Evolutionary conservation across 164 flowering plant genomes (phyloP).

Genomic region (Kalanchoe fedtschenkoi): DNA sequence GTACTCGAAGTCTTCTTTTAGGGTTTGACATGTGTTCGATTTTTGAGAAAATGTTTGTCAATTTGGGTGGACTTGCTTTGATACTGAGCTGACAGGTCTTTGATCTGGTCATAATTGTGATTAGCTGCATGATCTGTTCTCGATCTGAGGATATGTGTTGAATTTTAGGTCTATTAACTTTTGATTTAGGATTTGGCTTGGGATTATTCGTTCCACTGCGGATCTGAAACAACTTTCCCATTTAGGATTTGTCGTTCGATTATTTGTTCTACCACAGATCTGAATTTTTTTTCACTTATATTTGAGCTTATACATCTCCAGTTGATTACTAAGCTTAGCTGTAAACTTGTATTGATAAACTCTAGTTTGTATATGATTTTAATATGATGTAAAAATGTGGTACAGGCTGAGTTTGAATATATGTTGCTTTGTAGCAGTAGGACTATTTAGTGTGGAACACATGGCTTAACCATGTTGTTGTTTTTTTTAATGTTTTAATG

Average conservation of each 20-base stretch:
- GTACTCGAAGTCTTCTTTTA: not conserved
- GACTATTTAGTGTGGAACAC: not conserved
- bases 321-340: not conserved
- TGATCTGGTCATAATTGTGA: not conserved
- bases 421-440: not conserved
- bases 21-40: not conserved
- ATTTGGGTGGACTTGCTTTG: not conserved
- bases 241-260: not conserved
- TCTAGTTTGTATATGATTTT: not conserved
- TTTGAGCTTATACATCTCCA: not conserved
- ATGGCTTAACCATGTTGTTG: not conserved
- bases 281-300: not conserved
- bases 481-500: no score
- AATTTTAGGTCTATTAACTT: conserved; percentile 1
- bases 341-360: not conserved
- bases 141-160: not conserved
- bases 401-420: not conserved
- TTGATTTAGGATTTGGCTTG: not conserved
- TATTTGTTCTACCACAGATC: not conserved
- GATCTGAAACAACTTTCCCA: no score
- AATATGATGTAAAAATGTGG: not conserved
- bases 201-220: not conserved
- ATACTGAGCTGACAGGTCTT: not conserved
- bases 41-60: not conserved
- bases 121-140: not conserved